Evolutionary conservation across 1,139 yeast genomes (phyloP).

Genomic region (Groenewaldozyma sp.): DNA sequence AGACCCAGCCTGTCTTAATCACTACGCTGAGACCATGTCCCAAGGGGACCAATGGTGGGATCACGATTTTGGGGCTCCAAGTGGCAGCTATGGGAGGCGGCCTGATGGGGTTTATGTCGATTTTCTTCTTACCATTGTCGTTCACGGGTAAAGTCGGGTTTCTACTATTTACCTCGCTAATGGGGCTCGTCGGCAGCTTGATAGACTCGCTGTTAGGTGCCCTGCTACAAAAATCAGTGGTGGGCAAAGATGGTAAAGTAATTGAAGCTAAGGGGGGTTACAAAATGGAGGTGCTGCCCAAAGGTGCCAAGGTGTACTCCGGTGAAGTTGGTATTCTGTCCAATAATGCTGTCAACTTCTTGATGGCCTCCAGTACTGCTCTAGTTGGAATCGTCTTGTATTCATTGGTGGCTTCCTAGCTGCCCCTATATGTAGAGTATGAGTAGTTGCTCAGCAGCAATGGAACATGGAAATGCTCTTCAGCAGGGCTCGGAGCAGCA

Average conservation of each 20-base stretch:
- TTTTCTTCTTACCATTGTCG: slow-evolving; percentile 13
- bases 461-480: slow-evolving; percentile 80
- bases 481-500: slow-evolving; percentile 55
- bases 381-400: slow-evolving; percentile 26
- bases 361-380: slow-evolving; percentile 30
- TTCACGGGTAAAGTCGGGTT: slow-evolving; percentile 14
- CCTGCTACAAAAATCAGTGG: slow-evolving; percentile 32
- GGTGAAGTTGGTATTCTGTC: slow-evolving; percentile 27
- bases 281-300: slow-evolving; percentile 15
- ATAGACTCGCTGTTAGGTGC: slow-evolving; percentile 41
- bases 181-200: slow-evolving; percentile 37
- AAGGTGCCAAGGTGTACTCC: slow-evolving; percentile 15
- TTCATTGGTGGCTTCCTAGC: slow-evolving; percentile 27
- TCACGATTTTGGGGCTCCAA: slow-evolving; percentile 33
- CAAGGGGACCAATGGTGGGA: slow-evolving; percentile 43
- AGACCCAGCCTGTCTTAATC: slow-evolving; percentile 32
- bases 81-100: slow-evolving; percentile 36
- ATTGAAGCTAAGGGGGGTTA: slow-evolving; percentile 38
- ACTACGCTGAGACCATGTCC: slow-evolving; percentile 38
- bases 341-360: slow-evolving; percentile 36
- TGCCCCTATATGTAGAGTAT: slow-evolving; percentile 83
- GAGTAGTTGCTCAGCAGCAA: slow-evolving; percentile 72
- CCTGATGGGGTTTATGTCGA: slow-evolving; percentile 29
- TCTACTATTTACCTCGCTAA: slow-evolving; percentile 24
- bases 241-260: slow-evolving; percentile 31